Evolutionary conservation across 257 asterid species (phyloP).

Genomic region (Pogostemon cablin): DNA sequence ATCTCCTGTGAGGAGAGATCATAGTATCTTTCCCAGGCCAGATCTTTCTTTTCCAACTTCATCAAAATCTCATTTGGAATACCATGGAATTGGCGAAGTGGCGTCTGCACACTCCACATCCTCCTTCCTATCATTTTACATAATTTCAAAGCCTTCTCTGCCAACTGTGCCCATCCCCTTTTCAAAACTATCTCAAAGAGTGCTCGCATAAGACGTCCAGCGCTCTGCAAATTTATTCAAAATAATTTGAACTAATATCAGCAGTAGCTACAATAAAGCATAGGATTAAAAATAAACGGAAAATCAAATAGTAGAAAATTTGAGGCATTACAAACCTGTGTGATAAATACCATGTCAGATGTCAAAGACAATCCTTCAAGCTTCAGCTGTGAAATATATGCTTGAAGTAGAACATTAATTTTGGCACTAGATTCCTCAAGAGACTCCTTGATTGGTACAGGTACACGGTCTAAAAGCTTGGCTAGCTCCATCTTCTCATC

Average conservation of each 20-base stretch:
- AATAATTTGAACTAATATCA: background rate
- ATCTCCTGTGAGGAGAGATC: slow-evolving; percentile 65
- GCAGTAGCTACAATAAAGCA: background rate
- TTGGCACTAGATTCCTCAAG: slow-evolving; percentile 69
- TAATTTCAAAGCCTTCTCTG: slow-evolving; percentile 60
- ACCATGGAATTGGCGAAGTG: slow-evolving; percentile 67
- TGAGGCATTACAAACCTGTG: slow-evolving; percentile 46
- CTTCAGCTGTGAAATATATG: slow-evolving; percentile 66
- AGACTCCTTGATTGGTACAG: slow-evolving; percentile 62
- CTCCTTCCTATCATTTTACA: slow-evolving; percentile 66
- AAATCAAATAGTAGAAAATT: slow-evolving; percentile 19
- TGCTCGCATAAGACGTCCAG: slow-evolving; percentile 68
- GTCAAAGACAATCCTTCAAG: slow-evolving; percentile 66
- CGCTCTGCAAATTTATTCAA: slow-evolving; percentile 48
- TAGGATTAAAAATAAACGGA: background rate
- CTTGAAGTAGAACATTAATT: slow-evolving; percentile 64
- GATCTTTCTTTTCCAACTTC: slow-evolving; percentile 64
- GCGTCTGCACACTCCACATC: slow-evolving; percentile 72
- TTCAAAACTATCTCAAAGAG: slow-evolving; percentile 61
- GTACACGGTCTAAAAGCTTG: slow-evolving; percentile 64
- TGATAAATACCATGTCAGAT: slow-evolving; percentile 63
- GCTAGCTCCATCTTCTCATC: slow-evolving; percentile 68
- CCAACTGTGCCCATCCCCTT: slow-evolving; percentile 71
- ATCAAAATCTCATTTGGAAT: slow-evolving; percentile 57
- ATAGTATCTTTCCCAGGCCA: slow-evolving; percentile 68